These are phyloP conservation scores for Cytospora piceicola DNA, from an alignment of 2,329 filamentous ascomycete genomes.

Conservation along the genomic window DNA sequence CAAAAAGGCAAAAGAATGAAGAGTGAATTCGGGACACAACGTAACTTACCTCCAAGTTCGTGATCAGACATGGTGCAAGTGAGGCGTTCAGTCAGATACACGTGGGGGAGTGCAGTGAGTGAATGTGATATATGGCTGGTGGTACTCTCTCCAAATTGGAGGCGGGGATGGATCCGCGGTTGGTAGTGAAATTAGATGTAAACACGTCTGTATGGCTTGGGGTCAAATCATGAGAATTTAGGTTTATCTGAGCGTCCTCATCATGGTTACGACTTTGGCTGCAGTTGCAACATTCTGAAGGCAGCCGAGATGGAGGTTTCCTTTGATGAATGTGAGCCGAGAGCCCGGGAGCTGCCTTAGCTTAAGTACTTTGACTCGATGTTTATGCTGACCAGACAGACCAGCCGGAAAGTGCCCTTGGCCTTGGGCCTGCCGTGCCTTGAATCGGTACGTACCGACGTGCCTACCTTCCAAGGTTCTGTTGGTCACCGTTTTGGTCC, in stretches of 20 bases:
- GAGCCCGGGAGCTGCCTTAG: slow-evolving; percentile 20
- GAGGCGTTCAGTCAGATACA: not conserved
- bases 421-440: not conserved
- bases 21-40: not conserved
- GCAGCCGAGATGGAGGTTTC: slow-evolving; percentile 3
- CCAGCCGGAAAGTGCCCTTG: not conserved
- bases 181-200: not conserved
- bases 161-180: not conserved
- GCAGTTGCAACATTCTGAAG: slow-evolving; percentile 19
- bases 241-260: slow-evolving; percentile 3
- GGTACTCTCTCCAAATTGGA: not conserved
- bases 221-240: slow-evolving; percentile 9
- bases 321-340: slow-evolving; percentile 17
- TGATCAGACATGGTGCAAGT: slow-evolving; percentile 63
- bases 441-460: not conserved
- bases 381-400: slow-evolving; percentile 1
- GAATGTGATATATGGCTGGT: not conserved
- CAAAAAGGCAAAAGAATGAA: not conserved
- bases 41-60: slow-evolving; percentile 63
- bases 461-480: too few relatives aligned
- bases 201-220: not conserved
- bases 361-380: slow-evolving; percentile 32
- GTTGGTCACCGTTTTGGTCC: slow-evolving; percentile 12
- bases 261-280: slow-evolving; percentile 23
- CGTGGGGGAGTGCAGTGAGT: not conserved